Base-by-base conservation (phyloP, 495 filamentous ascomycete species). In the Cladorrhinum samala region DNA sequence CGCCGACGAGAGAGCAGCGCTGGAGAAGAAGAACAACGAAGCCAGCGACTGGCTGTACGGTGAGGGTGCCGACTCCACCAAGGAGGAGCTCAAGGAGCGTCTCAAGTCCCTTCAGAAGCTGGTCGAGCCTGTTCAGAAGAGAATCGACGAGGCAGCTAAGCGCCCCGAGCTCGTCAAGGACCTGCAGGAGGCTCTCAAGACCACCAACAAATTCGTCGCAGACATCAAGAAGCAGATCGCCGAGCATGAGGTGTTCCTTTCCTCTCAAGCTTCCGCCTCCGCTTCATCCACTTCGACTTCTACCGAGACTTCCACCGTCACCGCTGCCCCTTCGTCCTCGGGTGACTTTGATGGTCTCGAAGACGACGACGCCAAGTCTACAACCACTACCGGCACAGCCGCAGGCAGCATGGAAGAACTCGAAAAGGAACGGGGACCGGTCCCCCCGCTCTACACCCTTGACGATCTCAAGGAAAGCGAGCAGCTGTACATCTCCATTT, bases 1-100 rank as follows among this genome's bases (percentile, higher is more conserved):
- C 42, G 66, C 76, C 1, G 77, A 79, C 18, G 78, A 88, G 55
- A 76, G 88, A 25, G 63, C 72, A 2, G 60, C 62, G 21, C 79
- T 97, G 11, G 78, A 84, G 57, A 70, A 81, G 50, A 82, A 82
- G 60, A 73, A 83, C 38, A 77, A 77, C 27, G 81, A 80, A 16
- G 80, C 84, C 9, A 85, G 85, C 53, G 89, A 95, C 33, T 97
- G 93, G 92, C 80, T 98, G 27, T 95, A 95, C 64, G 86, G 78
- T 33, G 89, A 91, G 48, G 90, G 92, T 40, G 82, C 80, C 6
- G 80, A 88, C 48, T 90, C 93, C 0, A 72, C 80, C 37, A 82
- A 81, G 19, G 78, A 84, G 2, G 83, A 82, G 18, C 78, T 96
- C 65, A 85, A 83, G 64, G 75, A 77, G 21, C 84, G 82, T 52